phyloP scores from a whole-genome alignment of 805 yeast species.

The Cyberlindnera xylosilytica region DNA sequence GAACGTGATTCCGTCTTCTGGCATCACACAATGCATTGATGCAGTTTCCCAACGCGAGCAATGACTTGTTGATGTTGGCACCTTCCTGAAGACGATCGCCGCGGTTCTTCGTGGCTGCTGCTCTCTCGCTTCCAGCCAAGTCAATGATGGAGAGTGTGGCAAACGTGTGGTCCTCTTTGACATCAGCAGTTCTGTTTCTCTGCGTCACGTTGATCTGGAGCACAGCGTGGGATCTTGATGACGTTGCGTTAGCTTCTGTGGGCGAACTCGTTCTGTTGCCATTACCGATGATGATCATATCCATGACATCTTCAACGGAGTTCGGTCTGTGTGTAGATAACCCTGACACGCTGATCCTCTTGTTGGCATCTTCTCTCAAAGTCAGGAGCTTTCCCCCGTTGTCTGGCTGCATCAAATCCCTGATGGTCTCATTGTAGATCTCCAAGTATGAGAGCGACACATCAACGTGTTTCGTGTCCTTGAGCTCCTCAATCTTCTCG shows the following conservation, averaged over 20 bases:
- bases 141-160: conserved; percentile 88
- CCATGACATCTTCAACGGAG: conserved; percentile 73
- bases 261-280: conserved; percentile 77
- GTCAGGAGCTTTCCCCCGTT: conserved; percentile 43
- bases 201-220: conserved; percentile 74
- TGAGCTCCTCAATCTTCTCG: conserved; percentile 49
- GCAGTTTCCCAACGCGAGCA: conserved; percentile 89
- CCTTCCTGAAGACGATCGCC: conserved; percentile 86
- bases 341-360: conserved; percentile 68
- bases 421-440: conserved; percentile 85
- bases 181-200: conserved; percentile 54
- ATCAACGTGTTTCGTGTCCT: conserved; percentile 55
- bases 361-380: conserved; percentile 68
- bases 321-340: conserved; percentile 59
- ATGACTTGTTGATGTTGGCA: conserved; percentile 86
- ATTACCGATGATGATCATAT: conserved; percentile 69
- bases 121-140: conserved; percentile 93
- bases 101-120: conserved; percentile 81
- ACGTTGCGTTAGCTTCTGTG: conserved; percentile 86
- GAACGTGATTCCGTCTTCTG: conserved; percentile 67
- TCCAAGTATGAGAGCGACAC: conserved; percentile 74
- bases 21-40: conserved; percentile 86
- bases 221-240: conserved; percentile 93
- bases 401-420: conserved; percentile 70
- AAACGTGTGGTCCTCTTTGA: conserved; percentile 64